Conservation (phyloP, 441 rosid species). For the Croton laevigatus region DNA sequence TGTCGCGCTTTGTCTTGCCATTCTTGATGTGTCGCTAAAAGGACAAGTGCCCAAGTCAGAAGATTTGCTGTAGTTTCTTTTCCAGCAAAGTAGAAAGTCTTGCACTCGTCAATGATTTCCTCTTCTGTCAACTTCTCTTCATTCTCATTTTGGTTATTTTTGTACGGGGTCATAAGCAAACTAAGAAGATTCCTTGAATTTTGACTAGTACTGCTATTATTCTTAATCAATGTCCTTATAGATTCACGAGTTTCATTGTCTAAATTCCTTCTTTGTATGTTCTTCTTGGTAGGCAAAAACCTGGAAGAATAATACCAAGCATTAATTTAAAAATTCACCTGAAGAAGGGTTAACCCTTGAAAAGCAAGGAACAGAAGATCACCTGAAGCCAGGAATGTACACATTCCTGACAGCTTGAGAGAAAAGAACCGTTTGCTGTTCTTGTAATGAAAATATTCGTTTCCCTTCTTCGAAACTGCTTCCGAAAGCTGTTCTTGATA, state of each 20-base stretch:
- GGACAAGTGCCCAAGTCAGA: slow-evolving; percentile 67
- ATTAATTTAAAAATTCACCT: too few relatives aligned
- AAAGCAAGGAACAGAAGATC: slow-evolving; percentile 6
- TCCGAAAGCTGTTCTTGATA: slow-evolving; percentile 82
- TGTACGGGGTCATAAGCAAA: slow-evolving; percentile 47
- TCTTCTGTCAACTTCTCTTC: slow-evolving; percentile 59
- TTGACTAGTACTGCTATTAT: slow-evolving; percentile 28
- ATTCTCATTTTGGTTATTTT: slow-evolving; percentile 40
- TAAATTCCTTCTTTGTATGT: slow-evolving; percentile 58
- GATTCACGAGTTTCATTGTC: slow-evolving; percentile 64
- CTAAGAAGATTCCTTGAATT: slow-evolving; percentile 48
- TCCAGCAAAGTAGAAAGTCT: slow-evolving; percentile 81
- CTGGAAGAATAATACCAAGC: slow-evolving; percentile 29
- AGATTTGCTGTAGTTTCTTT: slow-evolving; percentile 69
- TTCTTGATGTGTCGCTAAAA: slow-evolving; percentile 65
- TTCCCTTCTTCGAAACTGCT: slow-evolving; percentile 79
- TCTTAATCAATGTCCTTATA: slow-evolving; percentile 45
- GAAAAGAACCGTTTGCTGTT: slow-evolving; percentile 57
- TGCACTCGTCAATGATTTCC: slow-evolving; percentile 82
- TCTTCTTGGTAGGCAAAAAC: slow-evolving; percentile 74
- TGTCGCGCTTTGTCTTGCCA: slow-evolving; percentile 79
- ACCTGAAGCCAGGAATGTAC: slow-evolving; percentile 88
- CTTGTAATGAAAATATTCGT: slow-evolving; percentile 60
- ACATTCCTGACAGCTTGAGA: slow-evolving; percentile 52
- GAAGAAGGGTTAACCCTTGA: not conserved